A percentile compares a stretch with the other conserved stretches of the same genome.
phyloP scores from a whole-genome alignment of 2,329 filamentous ascomycete species.

The Sporothrix curviconia region DNA sequence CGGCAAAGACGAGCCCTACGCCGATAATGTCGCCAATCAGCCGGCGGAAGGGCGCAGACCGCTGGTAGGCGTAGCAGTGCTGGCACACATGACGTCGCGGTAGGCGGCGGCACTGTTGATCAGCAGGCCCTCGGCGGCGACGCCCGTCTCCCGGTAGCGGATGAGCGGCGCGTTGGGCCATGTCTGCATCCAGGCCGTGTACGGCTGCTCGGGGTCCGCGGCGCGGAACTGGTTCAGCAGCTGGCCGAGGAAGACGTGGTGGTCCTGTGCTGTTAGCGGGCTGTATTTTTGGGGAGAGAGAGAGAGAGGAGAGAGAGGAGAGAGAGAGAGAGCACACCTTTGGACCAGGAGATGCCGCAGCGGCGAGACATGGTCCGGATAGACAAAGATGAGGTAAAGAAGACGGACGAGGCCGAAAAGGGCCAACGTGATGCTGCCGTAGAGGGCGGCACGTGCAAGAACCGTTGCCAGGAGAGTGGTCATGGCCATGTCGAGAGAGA shows the following conservation, averaged over 20 bases:
- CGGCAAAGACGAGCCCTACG: slow-evolving; percentile 31
- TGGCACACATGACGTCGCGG: slow-evolving; percentile 32
- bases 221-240: slow-evolving; percentile 12
- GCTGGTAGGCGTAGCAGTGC: slow-evolving; percentile 34
- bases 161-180: slow-evolving; percentile 28
- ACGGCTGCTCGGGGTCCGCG: slow-evolving; percentile 13
- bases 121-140: slow-evolving; percentile 30
- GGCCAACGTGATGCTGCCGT: neutral
- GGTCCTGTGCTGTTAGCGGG: slow-evolving; percentile 8
- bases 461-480: no score
- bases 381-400: neutral
- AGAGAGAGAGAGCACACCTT: neutral
- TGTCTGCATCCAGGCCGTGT: slow-evolving; percentile 9
- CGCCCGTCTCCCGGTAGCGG: slow-evolving; percentile 31
- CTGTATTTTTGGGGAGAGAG: no score
- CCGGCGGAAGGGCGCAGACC: slow-evolving; percentile 29
- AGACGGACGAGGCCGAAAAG: neutral
- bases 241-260: slow-evolving; percentile 17
- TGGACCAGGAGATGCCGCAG: slow-evolving; percentile 7
- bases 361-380: slow-evolving; percentile 5
- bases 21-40: slow-evolving; percentile 32
- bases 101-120: slow-evolving; percentile 31
- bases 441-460: no score
- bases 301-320: neutral
- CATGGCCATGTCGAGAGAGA: no score